phyloP scores from a whole-genome alignment of 441 rosid genomes.

The Brassica balearica region DNA sequence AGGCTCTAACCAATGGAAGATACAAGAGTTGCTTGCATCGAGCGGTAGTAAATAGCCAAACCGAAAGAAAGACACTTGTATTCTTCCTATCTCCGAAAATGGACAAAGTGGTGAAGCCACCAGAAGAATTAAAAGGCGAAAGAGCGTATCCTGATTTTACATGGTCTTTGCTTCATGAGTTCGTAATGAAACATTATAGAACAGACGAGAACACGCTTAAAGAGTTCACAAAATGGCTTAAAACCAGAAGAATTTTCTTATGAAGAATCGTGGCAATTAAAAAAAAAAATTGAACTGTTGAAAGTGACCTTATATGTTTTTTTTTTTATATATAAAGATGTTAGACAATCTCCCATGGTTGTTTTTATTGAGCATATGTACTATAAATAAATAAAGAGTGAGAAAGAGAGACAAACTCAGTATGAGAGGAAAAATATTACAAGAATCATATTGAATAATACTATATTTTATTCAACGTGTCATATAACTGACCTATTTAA shows the following conservation, averaged over 20 bases:
- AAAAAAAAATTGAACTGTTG: background rate
- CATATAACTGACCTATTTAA: too few relatives aligned
- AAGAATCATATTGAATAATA: too few relatives aligned
- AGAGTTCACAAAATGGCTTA: slow-evolving; percentile 56
- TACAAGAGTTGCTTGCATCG: slow-evolving; percentile 73
- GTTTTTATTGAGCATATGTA: background rate
- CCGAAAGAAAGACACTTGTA: slow-evolving; percentile 55
- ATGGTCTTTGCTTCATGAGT: slow-evolving; percentile 57
- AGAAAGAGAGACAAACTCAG: too few relatives aligned
- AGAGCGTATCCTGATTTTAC: slow-evolving; percentile 62
- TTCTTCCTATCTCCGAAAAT: slow-evolving; percentile 58
- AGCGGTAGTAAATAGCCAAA: slow-evolving; percentile 55
- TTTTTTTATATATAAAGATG: too few relatives aligned
- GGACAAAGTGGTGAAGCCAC: slow-evolving; percentile 57
- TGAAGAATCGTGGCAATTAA: background rate
- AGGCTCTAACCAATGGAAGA: slow-evolving; percentile 68
- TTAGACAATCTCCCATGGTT: background rate
- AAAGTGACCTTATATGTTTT: background rate
- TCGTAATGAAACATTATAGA: slow-evolving; percentile 58
- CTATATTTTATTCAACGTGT: too few relatives aligned
- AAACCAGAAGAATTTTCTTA: slow-evolving; percentile 26
- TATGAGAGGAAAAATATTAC: too few relatives aligned
- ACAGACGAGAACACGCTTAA: slow-evolving; percentile 61
- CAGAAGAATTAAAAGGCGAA: slow-evolving; percentile 43
- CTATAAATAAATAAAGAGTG: too few relatives aligned